phyloP scores from a whole-genome alignment of 2,329 filamentous ascomycete genomes.

The Aspergillus latus region DNA sequence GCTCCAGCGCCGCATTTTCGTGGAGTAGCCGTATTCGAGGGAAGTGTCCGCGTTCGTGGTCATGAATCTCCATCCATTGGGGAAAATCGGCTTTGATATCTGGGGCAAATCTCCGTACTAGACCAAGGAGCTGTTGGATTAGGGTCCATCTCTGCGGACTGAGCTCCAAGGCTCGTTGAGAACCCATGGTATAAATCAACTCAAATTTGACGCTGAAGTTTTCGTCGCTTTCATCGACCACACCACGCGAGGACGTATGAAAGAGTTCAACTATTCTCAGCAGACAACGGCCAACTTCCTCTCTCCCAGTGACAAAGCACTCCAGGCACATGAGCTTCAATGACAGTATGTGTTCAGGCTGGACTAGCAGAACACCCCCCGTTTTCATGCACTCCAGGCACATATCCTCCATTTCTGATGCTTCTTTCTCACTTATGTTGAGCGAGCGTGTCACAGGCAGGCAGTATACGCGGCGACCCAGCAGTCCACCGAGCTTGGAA shows the following conservation, averaged over 20 bases:
- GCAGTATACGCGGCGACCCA: too few species aligned
- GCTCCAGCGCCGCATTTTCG: conserved; percentile 32
- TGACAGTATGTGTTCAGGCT: too few species aligned
- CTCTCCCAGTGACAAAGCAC: too few species aligned
- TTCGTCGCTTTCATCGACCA: conserved; percentile 67
- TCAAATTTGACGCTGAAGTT: conserved; percentile 62
- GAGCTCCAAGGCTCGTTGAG: conserved; percentile 52
- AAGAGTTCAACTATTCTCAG: conserved; percentile 17
- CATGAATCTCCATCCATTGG: conserved; percentile 46
- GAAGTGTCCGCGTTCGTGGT: conserved; percentile 39
- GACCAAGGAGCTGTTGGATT: conserved; percentile 54
- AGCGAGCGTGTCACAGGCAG: too few species aligned
- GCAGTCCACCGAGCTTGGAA: too few species aligned
- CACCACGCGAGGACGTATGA: conserved; percentile 45
- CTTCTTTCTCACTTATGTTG: too few species aligned
- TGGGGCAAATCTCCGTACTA: conserved; percentile 38
- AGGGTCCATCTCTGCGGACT: conserved; percentile 58
- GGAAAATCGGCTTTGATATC: conserved; percentile 36
- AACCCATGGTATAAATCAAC: conserved; percentile 62
- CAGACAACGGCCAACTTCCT: background rate
- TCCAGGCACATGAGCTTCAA: too few species aligned
- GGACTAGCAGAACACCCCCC: too few species aligned
- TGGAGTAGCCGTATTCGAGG: conserved; percentile 53
- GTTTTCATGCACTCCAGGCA: too few species aligned
- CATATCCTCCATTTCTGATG: too few species aligned